A percentile compares a stretch with the other conserved stretches of the same genome.
These are phyloP conservation scores for Fomitopsis serialis DNA, from an alignment of 768 basidiomycete species.

Conservation along the genomic window DNA sequence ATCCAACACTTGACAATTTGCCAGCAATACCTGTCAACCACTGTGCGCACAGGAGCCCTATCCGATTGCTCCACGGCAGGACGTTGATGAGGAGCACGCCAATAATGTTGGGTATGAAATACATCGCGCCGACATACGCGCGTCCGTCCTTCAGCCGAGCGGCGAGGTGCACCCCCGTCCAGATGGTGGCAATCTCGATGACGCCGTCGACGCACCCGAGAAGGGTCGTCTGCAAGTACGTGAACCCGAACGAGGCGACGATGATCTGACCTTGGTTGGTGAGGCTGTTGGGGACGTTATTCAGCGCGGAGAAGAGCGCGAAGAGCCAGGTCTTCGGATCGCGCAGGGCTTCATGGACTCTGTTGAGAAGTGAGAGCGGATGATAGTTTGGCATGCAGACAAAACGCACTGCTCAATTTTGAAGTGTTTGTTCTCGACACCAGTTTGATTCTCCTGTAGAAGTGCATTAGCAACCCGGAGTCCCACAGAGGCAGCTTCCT, in stretches of 20 bases:
- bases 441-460: conserved; percentile 64
- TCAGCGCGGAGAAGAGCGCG: conserved; percentile 56
- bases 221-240: conserved; percentile 58
- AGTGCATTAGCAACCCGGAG: background rate
- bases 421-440: conserved; percentile 77
- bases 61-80: conserved; percentile 58
- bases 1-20: background rate
- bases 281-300: conserved; percentile 61
- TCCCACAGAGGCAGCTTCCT: background rate
- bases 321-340: conserved; percentile 79
- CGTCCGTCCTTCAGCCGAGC: conserved; percentile 51
- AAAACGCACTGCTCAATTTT: conserved; percentile 71
- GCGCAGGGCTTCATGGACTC: conserved; percentile 55
- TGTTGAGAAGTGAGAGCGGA: background rate
- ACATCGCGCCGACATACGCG: conserved; percentile 59
- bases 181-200: conserved; percentile 67
- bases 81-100: conserved; percentile 59
- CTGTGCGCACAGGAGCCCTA: conserved; percentile 56
- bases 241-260: conserved; percentile 62
- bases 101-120: conserved; percentile 59
- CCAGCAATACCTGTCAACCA: conserved; percentile 44
- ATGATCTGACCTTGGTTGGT: conserved; percentile 66
- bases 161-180: conserved; percentile 53
- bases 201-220: conserved; percentile 62
- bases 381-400: background rate